A percentile compares a stretch with the other conserved stretches of the same genome.
Evolutionary conservation across 768 basidiomycete genomes (phyloP).

Genomic region (Scleroderma citrinum): DNA sequence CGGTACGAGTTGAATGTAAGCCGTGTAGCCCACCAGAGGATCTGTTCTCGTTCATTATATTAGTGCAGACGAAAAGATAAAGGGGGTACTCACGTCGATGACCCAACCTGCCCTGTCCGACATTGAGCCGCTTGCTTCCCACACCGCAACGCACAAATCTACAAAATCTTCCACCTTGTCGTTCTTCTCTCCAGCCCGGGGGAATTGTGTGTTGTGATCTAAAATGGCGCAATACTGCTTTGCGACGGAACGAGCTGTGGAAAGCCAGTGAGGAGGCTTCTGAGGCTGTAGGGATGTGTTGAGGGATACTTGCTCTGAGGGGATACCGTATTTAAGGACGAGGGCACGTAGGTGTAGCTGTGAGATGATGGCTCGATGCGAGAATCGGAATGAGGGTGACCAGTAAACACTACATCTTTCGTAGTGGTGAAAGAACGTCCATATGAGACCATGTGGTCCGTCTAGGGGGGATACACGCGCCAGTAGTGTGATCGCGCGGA

Average conservation of each 20-base stretch:
- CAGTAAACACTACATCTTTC: slow-evolving; percentile 58
- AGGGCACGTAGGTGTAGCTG: slow-evolving; percentile 72
- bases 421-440: slow-evolving; percentile 61
- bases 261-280: slow-evolving; percentile 51
- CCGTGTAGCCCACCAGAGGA: slow-evolving; percentile 91
- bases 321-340: slow-evolving; percentile 40
- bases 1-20: slow-evolving; percentile 91
- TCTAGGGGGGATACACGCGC: slow-evolving; percentile 38
- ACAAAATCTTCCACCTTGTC: slow-evolving; percentile 76
- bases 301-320: slow-evolving; percentile 11
- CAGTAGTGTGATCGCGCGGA: slow-evolving; percentile 68
- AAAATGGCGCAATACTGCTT: slow-evolving; percentile 68
- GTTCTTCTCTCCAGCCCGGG: slow-evolving; percentile 76
- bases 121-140: slow-evolving; percentile 67
- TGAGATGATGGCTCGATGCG: slow-evolving; percentile 65
- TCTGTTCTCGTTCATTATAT: slow-evolving; percentile 35
- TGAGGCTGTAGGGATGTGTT: slow-evolving; percentile 17
- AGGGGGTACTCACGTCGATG: slow-evolving; percentile 56
- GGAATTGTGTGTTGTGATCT: slow-evolving; percentile 66
- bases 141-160: slow-evolving; percentile 72
- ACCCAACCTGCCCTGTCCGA: slow-evolving; percentile 70
- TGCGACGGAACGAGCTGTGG: slow-evolving; percentile 58
- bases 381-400: slow-evolving; percentile 74
- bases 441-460: slow-evolving; percentile 39
- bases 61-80: background rate